phyloP scores from a whole-genome alignment of 1,139 yeast species.

The Kodamaea derodonti region DNA sequence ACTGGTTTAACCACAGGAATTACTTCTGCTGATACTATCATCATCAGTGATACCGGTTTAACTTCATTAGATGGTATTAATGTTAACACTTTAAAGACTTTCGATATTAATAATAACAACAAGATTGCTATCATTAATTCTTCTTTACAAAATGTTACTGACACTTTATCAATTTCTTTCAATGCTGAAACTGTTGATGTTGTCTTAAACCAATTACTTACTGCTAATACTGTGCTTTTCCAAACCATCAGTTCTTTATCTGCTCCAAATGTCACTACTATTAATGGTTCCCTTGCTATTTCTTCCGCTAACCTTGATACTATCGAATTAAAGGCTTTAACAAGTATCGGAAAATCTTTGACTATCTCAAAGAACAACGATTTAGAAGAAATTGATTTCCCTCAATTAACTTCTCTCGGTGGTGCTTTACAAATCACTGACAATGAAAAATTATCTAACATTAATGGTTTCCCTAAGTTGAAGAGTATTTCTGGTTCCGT shows the following conservation, averaged over 20 bases:
- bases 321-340: slow-evolving; percentile 54
- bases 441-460: slow-evolving; percentile 64
- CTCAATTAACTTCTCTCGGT: slow-evolving; percentile 64
- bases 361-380: slow-evolving; percentile 70
- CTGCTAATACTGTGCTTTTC: slow-evolving; percentile 86
- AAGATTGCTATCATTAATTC: slow-evolving; percentile 66
- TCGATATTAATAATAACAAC: slow-evolving; percentile 84
- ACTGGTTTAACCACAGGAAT: slow-evolving; percentile 75
- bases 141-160: slow-evolving; percentile 70
- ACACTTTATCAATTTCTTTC: slow-evolving; percentile 72
- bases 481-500: slow-evolving; percentile 85
- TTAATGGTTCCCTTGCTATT: slow-evolving; percentile 81
- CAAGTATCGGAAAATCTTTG: slow-evolving; percentile 74
- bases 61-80: slow-evolving; percentile 76
- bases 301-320: slow-evolving; percentile 58
- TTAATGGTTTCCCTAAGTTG: slow-evolving; percentile 74
- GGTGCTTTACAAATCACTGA: slow-evolving; percentile 88
- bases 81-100: slow-evolving; percentile 64
- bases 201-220: slow-evolving; percentile 60
- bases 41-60: slow-evolving; percentile 85
- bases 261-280: slow-evolving; percentile 60
- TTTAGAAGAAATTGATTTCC: slow-evolving; percentile 67
- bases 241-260: slow-evolving; percentile 73
- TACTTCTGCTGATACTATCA: slow-evolving; percentile 65
- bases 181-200: slow-evolving; percentile 77